Evolutionary conservation across 768 basidiomycete species (phyloP).

Genomic region (Pholiota conissans): DNA sequence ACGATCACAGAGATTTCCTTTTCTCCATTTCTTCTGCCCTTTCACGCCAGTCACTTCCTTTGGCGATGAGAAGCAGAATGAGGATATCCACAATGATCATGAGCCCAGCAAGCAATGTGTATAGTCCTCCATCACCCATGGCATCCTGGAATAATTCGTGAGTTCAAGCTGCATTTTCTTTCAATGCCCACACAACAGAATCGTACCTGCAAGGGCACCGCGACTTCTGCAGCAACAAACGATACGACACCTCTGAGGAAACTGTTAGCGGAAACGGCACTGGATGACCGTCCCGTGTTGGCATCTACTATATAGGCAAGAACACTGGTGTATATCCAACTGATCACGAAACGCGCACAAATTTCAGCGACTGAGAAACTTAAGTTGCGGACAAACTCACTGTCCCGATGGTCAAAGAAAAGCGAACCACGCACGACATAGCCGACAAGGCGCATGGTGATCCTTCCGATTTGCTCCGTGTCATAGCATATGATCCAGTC

Average conservation of each 20-base stretch:
- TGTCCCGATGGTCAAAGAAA: too few relatives aligned
- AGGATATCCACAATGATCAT: background rate
- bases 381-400: slow-evolving; percentile 1
- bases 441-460: too few relatives aligned
- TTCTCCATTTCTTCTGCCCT: background rate
- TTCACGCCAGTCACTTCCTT: slow-evolving; percentile 3
- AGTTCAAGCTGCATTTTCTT: too few relatives aligned
- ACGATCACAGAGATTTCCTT: background rate
- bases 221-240: slow-evolving; percentile 15
- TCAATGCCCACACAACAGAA: background rate
- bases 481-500: too few relatives aligned
- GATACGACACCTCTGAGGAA: slow-evolving; percentile 15
- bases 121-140: background rate
- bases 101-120: slow-evolving; percentile 2
- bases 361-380: background rate
- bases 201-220: slow-evolving; percentile 19
- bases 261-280: slow-evolving; percentile 18
- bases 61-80: background rate
- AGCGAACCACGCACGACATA: too few relatives aligned
- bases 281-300: slow-evolving; percentile 19
- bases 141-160: background rate
- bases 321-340: slow-evolving; percentile 19
- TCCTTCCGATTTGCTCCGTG: too few relatives aligned
- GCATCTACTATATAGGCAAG: slow-evolving; percentile 21
- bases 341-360: slow-evolving; percentile 1